Evolutionary conservation across 164 flowering plant species (phyloP).

Genomic region (Berberis thunbergii): DNA sequence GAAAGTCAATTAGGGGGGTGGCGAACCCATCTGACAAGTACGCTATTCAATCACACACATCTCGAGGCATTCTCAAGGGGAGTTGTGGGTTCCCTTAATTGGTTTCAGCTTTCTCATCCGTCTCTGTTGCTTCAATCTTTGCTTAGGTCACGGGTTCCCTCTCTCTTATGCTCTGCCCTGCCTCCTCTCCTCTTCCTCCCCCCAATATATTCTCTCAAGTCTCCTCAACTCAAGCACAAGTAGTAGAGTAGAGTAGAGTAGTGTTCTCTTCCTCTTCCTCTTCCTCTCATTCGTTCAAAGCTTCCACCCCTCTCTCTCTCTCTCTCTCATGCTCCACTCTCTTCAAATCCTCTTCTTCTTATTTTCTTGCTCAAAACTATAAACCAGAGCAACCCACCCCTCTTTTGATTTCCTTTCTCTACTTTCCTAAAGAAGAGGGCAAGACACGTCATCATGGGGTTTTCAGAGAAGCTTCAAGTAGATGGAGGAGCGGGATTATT

Average conservation of each 20-base stretch:
- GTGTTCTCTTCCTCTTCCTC: too few species aligned
- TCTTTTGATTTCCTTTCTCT: not conserved
- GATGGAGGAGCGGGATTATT: slow-evolving; percentile 11
- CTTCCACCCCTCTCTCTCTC: slow-evolving; percentile 7
- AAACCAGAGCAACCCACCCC: not conserved
- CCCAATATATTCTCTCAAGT: slow-evolving; percentile 8
- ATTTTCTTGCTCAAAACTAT: not conserved
- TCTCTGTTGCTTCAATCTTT: not conserved
- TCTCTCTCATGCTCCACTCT: slow-evolving; percentile 16
- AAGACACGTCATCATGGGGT: slow-evolving; percentile 21
- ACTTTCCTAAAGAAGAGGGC: not conserved
- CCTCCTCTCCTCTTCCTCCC: slow-evolving; percentile 2
- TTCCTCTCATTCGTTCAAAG: slow-evolving; percentile 9
- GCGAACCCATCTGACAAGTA: too few species aligned
- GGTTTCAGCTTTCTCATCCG: not conserved
- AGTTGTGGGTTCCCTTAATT: not conserved
- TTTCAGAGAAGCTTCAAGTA: slow-evolving; percentile 18
- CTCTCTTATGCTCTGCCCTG: not conserved
- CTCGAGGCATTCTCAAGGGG: too few species aligned
- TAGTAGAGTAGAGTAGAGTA: too few species aligned
- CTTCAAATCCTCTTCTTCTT: not conserved
- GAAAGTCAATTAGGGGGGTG: too few species aligned
- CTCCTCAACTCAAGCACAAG: slow-evolving; percentile 5
- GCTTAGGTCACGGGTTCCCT: slow-evolving; percentile 19
- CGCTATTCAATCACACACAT: too few species aligned